These are phyloP conservation scores for Arthromyces matolae DNA, from an alignment of 768 basidiomycete species.

Conservation along the genomic window DNA sequence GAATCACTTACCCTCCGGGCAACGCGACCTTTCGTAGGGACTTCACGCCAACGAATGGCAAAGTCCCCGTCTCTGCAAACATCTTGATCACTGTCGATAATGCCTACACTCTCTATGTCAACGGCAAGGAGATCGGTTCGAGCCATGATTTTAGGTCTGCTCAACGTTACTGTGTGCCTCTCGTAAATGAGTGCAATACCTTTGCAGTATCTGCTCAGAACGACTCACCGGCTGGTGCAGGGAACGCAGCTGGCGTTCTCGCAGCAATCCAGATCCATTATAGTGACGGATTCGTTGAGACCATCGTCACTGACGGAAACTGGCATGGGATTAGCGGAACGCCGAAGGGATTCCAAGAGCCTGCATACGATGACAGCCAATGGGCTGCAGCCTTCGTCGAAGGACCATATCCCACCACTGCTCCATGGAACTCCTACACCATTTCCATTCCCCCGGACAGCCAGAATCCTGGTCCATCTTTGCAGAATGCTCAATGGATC, in stretches of 20 bases:
- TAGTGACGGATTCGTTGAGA: constrained; percentile 27
- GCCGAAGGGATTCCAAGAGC: constrained; percentile 26
- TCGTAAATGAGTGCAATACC: constrained; percentile 26
- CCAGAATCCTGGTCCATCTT: constrained; percentile 20
- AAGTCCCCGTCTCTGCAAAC: constrained; percentile 26
- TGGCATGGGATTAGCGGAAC: constrained; percentile 26
- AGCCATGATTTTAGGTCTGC: constrained; percentile 17
- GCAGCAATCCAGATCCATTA: constrained; percentile 29
- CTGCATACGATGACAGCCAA: constrained; percentile 26
- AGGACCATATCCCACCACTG: constrained; percentile 15
- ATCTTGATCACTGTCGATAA: constrained; percentile 30
- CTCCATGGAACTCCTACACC: constrained; percentile 7
- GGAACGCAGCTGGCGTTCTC: constrained; percentile 27
- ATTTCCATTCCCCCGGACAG: constrained; percentile 15
- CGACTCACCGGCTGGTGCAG: constrained; percentile 4
- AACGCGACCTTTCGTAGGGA: constrained; percentile 28
- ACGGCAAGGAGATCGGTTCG: constrained; percentile 24
- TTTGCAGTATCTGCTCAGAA: constrained; percentile 28
- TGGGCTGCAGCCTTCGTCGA: constrained; percentile 27
- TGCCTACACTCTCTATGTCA: constrained; percentile 28
- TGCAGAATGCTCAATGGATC: constrained; percentile 26
- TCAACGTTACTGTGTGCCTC: constrained; percentile 26
- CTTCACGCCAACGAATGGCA: constrained; percentile 22
- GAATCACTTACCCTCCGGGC: constrained; percentile 18
- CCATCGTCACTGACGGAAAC: constrained; percentile 26